Evolutionary conservation across 305 asterid species (phyloP).

Genomic region (Plantago rigida): DNA sequence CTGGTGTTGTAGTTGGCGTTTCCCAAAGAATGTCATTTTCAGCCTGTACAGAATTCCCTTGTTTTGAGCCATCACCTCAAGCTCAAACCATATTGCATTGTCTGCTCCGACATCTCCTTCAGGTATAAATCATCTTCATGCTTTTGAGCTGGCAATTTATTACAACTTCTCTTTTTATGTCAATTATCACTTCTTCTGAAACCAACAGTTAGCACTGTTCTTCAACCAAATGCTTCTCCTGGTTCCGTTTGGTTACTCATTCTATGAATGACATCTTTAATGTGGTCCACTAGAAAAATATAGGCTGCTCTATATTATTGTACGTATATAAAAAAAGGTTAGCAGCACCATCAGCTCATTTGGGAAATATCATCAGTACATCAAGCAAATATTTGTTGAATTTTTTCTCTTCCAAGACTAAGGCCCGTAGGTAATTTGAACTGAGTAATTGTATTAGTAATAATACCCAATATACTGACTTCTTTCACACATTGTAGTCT

Average conservation of each 20-base stretch:
- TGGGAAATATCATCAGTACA: background rate
- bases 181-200: constrained; percentile 15
- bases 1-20: constrained; percentile 97
- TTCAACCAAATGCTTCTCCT: constrained; percentile 10
- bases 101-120: constrained; percentile 95
- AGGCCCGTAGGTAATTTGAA: too few relatives aligned
- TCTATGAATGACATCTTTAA: constrained; percentile 8
- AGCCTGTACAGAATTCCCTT: constrained; percentile 97
- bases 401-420: too few relatives aligned
- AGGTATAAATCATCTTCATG: constrained; percentile 41
- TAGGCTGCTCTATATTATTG: constrained; percentile 11
- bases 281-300: constrained; percentile 8
- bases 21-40: constrained; percentile 98
- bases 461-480: background rate
- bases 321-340: background rate
- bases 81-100: constrained; percentile 98
- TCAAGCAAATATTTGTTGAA: background rate
- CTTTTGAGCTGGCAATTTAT: constrained; percentile 16
- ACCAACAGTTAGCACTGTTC: background rate
- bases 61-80: constrained; percentile 98
- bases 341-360: background rate
- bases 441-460: too few relatives aligned
- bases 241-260: background rate
- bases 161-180: background rate
- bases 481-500: background rate